Base-by-base conservation (phyloP, 2,329 filamentous ascomycete genomes). In the Colletotrichum phormii region DNA sequence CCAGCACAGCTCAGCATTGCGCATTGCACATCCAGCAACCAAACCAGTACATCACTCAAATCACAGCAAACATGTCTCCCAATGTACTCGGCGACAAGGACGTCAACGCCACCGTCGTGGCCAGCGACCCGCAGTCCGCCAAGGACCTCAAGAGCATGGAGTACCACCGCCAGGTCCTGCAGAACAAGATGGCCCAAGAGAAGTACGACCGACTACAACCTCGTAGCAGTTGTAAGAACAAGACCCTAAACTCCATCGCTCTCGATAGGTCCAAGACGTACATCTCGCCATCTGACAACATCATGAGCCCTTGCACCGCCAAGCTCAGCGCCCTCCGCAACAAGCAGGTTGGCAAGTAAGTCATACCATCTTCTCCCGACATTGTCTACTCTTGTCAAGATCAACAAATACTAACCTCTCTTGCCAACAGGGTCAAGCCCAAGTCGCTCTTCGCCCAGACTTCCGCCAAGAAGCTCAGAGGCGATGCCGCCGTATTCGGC, bases 291-390 rank as follows among this genome's bases (percentile, higher is more conserved):
- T 95, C 93, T n/a, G 94, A 97, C 83, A 91, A 91, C 83, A 95
- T 97, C 86, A 94, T 95, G 91, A 95, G 93, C 78, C 94, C 94
- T 46, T 95, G 94, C 83, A 93, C 92, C 22, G 92, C 93, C 82
- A 97, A 97, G 88, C 89, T 97, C 78, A 93, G 89, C 75, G 92
- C 93, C 53, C 90, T 95, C 82, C 93, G 94, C 84, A 94, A 90
- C 84, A 95, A 95, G 86, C 92, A 94, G 79, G 91, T 91, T 75
- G 89, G 89, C 84, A 96, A 95, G 92, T 94, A 87, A 80, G 89
- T 88, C 6, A 24, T 61, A 35, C 33, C n/a, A 22, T 18, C 7
- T 37, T 49, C 18, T 49, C 18, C 42, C 42, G 18, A 49, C 6
- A 9, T 22, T 49, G 42, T 49, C 42, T 1, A 49, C 3, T 49